phyloP scores from a whole-genome alignment of 1,284 basidiomycete species.

The Boletus subluridellus region DNA sequence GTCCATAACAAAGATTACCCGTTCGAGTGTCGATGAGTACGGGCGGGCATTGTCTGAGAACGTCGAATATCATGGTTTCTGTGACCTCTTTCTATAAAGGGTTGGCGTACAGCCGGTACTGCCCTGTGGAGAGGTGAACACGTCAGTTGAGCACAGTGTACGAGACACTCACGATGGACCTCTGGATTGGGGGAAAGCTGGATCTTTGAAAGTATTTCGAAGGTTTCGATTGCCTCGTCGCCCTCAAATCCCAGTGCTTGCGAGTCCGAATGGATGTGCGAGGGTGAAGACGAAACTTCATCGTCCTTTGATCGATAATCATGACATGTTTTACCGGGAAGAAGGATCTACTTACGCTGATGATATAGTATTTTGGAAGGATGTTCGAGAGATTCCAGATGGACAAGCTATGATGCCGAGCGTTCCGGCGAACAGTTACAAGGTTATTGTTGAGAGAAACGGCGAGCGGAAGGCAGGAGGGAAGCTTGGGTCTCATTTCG shows the following conservation, averaged over 20 bases:
- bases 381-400: conserved; percentile 1
- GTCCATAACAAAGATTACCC: conserved; percentile 3
- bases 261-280: not conserved
- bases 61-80: not conserved
- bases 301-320: not conserved
- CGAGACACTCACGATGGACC: not conserved
- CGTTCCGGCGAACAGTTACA: not conserved
- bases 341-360: not conserved
- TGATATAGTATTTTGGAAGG: conserved; percentile 1
- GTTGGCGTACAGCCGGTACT: not conserved
- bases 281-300: not conserved
- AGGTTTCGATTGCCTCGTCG: not conserved
- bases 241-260: not conserved
- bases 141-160: not conserved
- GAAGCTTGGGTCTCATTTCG: conserved; percentile 4
- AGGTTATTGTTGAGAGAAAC: conserved; percentile 5
- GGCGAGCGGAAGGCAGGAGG: not conserved
- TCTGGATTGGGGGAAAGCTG: conserved; percentile 1
- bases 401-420: not conserved
- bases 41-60: conserved; percentile 1
- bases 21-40: conserved; percentile 8
- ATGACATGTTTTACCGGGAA: not conserved
- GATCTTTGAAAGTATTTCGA: conserved; percentile 2
- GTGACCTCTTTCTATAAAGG: not conserved
- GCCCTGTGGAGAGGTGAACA: not conserved